Conservation (phyloP, 2,329 filamentous ascomycete species). For the Pseudogymnoascus sp. region DNA sequence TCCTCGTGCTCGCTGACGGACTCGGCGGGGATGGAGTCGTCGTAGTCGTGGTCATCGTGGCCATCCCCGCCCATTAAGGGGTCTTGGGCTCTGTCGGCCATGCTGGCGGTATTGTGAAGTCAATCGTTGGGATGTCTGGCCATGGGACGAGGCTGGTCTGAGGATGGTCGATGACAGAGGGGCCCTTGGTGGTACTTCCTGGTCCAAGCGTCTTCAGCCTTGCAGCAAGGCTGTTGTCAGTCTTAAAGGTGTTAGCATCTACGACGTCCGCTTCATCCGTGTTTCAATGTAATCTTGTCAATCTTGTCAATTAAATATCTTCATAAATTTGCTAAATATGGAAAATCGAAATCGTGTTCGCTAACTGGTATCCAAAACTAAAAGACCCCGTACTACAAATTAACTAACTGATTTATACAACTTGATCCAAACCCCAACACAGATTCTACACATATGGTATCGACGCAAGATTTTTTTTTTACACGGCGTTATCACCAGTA, state of each 20-base stretch:
- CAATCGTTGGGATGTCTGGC: background rate
- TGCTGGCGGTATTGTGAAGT: conserved; percentile 13
- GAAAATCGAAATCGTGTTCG: background rate
- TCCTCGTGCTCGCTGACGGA: conserved; percentile 9
- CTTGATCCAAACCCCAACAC: background rate
- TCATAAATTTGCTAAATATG: background rate
- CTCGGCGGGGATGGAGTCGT: conserved; percentile 14
- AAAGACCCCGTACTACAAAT: background rate
- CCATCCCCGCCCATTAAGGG: conserved; percentile 23
- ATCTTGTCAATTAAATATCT: background rate
- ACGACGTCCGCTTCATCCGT: background rate
- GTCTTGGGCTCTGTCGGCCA: conserved; percentile 25
- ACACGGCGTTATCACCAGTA: background rate
- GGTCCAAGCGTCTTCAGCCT: conserved; percentile 6
- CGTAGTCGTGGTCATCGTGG: conserved; percentile 12
- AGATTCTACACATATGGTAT: background rate
- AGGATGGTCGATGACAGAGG: background rate
- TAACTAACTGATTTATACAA: background rate
- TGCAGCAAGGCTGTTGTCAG: conserved; percentile 5
- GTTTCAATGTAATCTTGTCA: background rate
- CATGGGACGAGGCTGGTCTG: background rate
- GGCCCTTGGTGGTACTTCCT: background rate
- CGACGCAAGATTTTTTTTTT: background rate
- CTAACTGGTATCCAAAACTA: background rate
- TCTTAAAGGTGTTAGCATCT: background rate